Percentiles rank a stretch among this genome's conserved stretches.
Evolutionary conservation across 2,329 filamentous ascomycete species (phyloP).

Genomic region (Calonectria pteridis): DNA sequence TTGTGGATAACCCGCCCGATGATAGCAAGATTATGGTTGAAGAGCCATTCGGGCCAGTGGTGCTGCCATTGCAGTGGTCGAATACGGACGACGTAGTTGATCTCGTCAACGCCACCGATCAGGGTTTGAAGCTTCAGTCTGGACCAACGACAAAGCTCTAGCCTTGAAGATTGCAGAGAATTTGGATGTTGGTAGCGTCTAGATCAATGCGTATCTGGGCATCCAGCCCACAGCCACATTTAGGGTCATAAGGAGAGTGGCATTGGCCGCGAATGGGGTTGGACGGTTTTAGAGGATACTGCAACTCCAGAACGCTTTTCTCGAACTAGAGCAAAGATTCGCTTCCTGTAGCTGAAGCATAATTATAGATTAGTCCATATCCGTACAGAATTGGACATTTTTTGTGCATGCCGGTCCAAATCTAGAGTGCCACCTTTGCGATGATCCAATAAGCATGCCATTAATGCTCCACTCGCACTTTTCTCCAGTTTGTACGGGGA

Average conservation of each 20-base stretch:
- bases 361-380: background rate
- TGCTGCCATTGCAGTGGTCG: conserved; percentile 70
- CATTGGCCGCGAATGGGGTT: conserved; percentile 31
- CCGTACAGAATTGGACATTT: background rate
- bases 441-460: background rate
- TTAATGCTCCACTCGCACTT: background rate
- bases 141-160: conserved; percentile 61
- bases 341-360: background rate
- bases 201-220: conserved; percentile 60
- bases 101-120: conserved; percentile 64
- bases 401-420: background rate
- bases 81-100: conserved; percentile 69
- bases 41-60: conserved; percentile 65
- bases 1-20: conserved; percentile 38
- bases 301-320: conserved; percentile 13
- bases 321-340: background rate
- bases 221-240: conserved; percentile 26
- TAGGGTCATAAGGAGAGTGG: conserved; percentile 35
- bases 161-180: conserved; percentile 63
- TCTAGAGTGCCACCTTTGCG: background rate
- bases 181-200: conserved; percentile 68
- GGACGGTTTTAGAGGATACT: conserved; percentile 24
- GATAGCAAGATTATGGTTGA: conserved; percentile 67
- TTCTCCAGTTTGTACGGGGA: background rate
- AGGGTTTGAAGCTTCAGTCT: conserved; percentile 67